Base-by-base conservation (phyloP, 208 protist genomes). In the Acanthamoeba castellanii region DNA sequence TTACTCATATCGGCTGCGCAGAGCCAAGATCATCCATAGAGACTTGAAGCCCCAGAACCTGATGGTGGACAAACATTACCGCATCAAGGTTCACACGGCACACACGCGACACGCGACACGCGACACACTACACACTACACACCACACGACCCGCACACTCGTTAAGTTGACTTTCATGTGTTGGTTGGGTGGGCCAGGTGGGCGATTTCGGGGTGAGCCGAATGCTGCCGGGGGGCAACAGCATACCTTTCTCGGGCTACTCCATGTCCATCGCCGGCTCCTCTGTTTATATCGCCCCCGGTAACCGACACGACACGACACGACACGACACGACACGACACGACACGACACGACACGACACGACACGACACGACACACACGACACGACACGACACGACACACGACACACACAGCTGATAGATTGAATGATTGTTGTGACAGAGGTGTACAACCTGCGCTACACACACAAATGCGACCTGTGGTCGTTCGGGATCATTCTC, bases 1-100 rank as follows among this genome's bases (percentile, higher is more conserved):
- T 87, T 14, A 4, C 32, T 1, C 55, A 13, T 5, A 42, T 70
- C 14, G n/a, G 81, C 13, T 5, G 22, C 14, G 18, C 27, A 92
- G 85, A n/a, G 85, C 85, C 52, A 92, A 92, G 32, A 94, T 94
- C 70, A 74, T 94, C n/a, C 89, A 94, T 64, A 1, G 89, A 18
- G 89, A 94, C 89, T 30, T 94, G 8, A 94, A 94, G 47, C 89
- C 89, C 0, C 66, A 94, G 37, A 94, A 94, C 32, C 47, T 94
- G 47, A 78, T 94, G 61, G 68, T 94, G 6, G 89, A 64, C 68
- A 81, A 74, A 61, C 89, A 94, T 30, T 94, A 82, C 32, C 37
- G 50, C 0, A 74, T 94, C 42, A 94, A 94, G 70, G 68, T 93
- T 8, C n/a, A 34, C 30, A 8, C 22, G 13, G 70, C 50, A 18